Evolutionary conservation across 345 rosid genomes (phyloP).

Genomic region (Hevea brasiliensis): DNA sequence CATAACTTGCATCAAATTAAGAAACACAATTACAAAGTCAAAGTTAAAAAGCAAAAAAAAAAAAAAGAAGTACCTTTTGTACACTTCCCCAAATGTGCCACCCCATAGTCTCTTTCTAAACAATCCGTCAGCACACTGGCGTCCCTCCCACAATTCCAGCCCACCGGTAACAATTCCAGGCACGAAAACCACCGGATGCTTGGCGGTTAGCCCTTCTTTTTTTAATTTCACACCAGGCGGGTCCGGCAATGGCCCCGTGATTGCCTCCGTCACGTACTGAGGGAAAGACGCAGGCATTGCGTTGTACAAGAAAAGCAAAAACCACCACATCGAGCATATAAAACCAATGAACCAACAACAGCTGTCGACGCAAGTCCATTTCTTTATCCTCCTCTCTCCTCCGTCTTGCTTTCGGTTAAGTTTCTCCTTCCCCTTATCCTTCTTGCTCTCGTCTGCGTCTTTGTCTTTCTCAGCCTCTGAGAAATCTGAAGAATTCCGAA

Average conservation of each 20-base stretch:
- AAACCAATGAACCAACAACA: conserved; percentile 71
- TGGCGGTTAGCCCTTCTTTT: conserved; percentile 56
- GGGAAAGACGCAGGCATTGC: conserved; percentile 69
- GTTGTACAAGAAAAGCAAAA: conserved; percentile 51
- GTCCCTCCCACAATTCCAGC: conserved; percentile 74
- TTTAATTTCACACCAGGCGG: conserved; percentile 62
- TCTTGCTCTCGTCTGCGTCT: neutral
- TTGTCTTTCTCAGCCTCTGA: conserved; percentile 9
- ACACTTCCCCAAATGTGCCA: conserved; percentile 65
- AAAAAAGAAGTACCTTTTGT: conserved; percentile 50
- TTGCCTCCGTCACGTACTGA: conserved; percentile 68
- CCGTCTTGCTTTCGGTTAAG: conserved; percentile 1
- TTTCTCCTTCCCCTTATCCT: conserved; percentile 10
- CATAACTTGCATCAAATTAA: neutral
- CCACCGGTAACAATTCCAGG: conserved; percentile 77
- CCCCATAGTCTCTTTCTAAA: conserved; percentile 81
- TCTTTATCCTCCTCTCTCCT: conserved; percentile 8
- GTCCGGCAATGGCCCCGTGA: conserved; percentile 62
- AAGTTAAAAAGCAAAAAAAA: neutral
- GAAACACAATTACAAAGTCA: neutral
- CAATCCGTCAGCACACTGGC: conserved; percentile 64
- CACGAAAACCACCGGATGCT: conserved; percentile 71
- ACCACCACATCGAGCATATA: conserved; percentile 63
- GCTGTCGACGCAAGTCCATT: conserved; percentile 54
- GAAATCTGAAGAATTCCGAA: conserved; percentile 1